A percentile compares a stretch with the other conserved stretches of the same genome.
phyloP scores from a whole-genome alignment of 2,329 filamentous ascomycete species.

The Cryphonectria nitschkei region DNA sequence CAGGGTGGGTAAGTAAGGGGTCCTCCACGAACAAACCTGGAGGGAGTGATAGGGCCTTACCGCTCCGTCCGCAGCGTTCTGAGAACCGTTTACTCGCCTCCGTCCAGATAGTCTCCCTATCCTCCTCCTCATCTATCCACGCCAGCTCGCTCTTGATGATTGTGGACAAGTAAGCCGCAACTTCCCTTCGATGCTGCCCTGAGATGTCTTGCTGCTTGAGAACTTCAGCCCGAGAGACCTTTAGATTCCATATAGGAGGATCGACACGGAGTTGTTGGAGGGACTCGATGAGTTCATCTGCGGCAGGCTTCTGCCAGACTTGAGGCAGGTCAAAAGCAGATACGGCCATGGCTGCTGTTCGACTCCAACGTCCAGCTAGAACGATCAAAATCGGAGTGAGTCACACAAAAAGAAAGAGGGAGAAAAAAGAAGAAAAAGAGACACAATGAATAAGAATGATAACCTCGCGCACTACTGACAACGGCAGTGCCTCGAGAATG shows the following conservation, averaged over 20 bases:
- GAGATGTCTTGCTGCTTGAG: slow-evolving; percentile 47
- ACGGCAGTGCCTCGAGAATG: slow-evolving; percentile 16
- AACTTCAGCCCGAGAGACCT: slow-evolving; percentile 46
- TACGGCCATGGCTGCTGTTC: slow-evolving; percentile 35
- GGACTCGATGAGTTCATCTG: slow-evolving; percentile 63
- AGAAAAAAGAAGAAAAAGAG: not conserved
- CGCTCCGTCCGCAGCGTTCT: slow-evolving; percentile 80
- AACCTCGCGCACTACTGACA: slow-evolving; percentile 15
- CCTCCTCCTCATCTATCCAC: slow-evolving; percentile 71
- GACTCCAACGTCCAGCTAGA: not conserved
- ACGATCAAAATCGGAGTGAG: not conserved
- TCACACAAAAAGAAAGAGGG: not conserved
- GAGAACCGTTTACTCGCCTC: slow-evolving; percentile 78
- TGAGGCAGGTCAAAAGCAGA: slow-evolving; percentile 72
- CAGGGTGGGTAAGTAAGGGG: slow-evolving; percentile 5
- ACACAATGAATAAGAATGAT: not conserved
- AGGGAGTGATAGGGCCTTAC: slow-evolving; percentile 42
- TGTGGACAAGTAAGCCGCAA: slow-evolving; percentile 68
- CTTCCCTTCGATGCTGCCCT: slow-evolving; percentile 50
- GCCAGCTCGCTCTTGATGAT: slow-evolving; percentile 68
- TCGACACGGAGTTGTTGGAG: slow-evolving; percentile 69
- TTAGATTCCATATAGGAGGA: slow-evolving; percentile 69
- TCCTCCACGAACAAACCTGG: not conserved
- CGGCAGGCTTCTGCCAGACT: slow-evolving; percentile 75
- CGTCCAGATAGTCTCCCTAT: slow-evolving; percentile 74